Percentiles rank a stretch among this genome's conserved stretches.
Evolutionary conservation across 441 rosid species (phyloP).

Genomic region (Populus tomentosa): DNA sequence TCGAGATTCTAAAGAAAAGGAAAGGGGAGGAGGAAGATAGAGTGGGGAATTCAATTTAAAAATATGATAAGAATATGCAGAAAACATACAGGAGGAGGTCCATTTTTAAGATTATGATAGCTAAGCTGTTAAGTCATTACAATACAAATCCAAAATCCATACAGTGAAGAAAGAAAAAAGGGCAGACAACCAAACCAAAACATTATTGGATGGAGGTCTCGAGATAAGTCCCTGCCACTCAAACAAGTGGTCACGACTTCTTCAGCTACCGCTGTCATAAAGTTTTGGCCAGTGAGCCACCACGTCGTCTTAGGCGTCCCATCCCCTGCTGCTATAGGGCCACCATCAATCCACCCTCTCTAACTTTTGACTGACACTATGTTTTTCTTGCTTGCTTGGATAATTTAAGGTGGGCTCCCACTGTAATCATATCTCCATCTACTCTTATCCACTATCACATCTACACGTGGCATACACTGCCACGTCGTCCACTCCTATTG

Average conservation of each 20-base stretch:
- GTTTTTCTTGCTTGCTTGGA: background rate
- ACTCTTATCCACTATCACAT: background rate
- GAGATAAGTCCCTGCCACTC: conserved; percentile 3
- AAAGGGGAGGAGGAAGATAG: background rate
- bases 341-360: background rate
- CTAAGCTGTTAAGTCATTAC: background rate
- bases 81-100: background rate
- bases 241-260: conserved; percentile 27
- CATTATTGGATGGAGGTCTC: background rate
- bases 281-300: conserved; percentile 23
- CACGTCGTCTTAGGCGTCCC: conserved; percentile 22
- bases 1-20: too few relatives aligned
- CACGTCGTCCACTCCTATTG: background rate
- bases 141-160: background rate
- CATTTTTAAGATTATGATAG: background rate
- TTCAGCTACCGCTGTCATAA: conserved; percentile 5
- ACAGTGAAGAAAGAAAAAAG: too few relatives aligned
- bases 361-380: background rate
- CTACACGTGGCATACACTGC: background rate
- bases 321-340: background rate
- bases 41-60: background rate
- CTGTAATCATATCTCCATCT: background rate
- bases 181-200: too few relatives aligned
- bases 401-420: background rate
- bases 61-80: background rate